Base-by-base conservation (phyloP, 1,284 basidiomycete genomes). In the Ustilago sp. region DNA sequence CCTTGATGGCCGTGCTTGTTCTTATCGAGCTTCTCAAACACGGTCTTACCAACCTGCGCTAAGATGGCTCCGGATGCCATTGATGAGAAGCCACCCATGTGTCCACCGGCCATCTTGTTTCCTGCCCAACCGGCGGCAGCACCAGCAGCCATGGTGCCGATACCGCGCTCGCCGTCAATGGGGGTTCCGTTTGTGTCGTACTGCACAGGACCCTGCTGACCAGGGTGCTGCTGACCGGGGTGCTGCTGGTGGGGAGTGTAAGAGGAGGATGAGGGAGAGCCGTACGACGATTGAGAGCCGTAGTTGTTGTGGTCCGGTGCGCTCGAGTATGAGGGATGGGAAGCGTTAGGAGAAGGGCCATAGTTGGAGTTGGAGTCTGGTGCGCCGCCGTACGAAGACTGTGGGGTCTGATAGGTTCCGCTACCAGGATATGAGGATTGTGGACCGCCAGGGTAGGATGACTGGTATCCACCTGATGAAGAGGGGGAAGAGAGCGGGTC, bases 71-170 rank as follows among this genome's bases (percentile, higher is more conserved):
- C 81, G 39, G 68, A 59, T 31, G 74, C 71, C 50, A 77, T 74
- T 4, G 71, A 69, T 7, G 68, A 56, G 9, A 78, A 68, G 0
- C 58, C 63, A n/a, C 80, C 78, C 70, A 71, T 63, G 45, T 80
- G 75, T 3, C 66, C 66, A 41, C 81, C 81, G 1, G 69, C 67
- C 62, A 80, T 59, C 68, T 80, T 81, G 61, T 81, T 83, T 2
- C 68, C 81, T 1, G 68, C 77, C 60, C 74, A 81, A 8, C 79
- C 81, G 0, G 75, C 80, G 13, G 72, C 70, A 3, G 73, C 80
- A 38, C 80, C 81, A 12, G 74, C 57, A 4, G 79, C 80, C 81
- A 83, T 83, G 19, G 81, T 83, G 31, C 81, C 81, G 1, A 83
- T 28, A 4, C 81, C 81, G 15, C 81, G 72, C 45, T 83, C 81